Evolutionary conservation across 2,329 filamentous ascomycete genomes (phyloP).

Genomic region (Aspergillus carbonarius): DNA sequence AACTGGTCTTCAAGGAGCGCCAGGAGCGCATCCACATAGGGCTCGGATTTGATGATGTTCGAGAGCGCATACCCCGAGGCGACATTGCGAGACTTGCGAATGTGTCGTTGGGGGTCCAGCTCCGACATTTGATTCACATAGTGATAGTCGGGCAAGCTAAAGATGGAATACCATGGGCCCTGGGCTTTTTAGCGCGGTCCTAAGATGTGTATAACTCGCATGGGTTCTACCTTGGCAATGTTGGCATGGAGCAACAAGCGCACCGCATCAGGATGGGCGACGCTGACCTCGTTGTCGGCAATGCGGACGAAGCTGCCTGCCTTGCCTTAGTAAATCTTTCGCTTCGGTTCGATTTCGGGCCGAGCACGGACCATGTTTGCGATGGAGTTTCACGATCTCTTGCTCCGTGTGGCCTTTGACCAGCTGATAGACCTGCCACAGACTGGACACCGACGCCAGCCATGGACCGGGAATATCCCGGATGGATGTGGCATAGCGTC

Average conservation of each 20-base stretch:
- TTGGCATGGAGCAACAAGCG: constrained; percentile 35
- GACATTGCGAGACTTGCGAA: constrained; percentile 34
- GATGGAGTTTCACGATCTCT: constrained; percentile 38
- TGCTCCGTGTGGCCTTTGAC: constrained; percentile 41
- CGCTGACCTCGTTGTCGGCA: constrained; percentile 45
- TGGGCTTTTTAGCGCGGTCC: constrained; percentile 25
- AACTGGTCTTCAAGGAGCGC: constrained; percentile 28
- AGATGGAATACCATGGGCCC: constrained; percentile 37
- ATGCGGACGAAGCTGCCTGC: constrained; percentile 46
- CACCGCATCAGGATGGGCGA: constrained; percentile 45
- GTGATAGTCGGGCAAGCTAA: constrained; percentile 42
- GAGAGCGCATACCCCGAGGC: constrained; percentile 30
- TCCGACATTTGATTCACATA: constrained; percentile 44
- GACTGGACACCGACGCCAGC: constrained; percentile 39
- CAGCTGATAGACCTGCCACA: constrained; percentile 43
- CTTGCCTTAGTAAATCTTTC: background rate
- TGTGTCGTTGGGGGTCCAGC: constrained; percentile 37
- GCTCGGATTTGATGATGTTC: constrained; percentile 32
- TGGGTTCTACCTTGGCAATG: constrained; percentile 17
- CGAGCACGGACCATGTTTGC: constrained; percentile 37
- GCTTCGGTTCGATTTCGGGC: background rate
- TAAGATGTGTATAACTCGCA: background rate
- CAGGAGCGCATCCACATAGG: constrained; percentile 32
- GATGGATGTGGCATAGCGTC: constrained; percentile 50
- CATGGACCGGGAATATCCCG: constrained; percentile 46